Evolutionary conservation across 768 basidiomycete genomes (phyloP), one percentile per base, ranked within the genome.

Genomic region (Lentinula detonsa): DNA sequence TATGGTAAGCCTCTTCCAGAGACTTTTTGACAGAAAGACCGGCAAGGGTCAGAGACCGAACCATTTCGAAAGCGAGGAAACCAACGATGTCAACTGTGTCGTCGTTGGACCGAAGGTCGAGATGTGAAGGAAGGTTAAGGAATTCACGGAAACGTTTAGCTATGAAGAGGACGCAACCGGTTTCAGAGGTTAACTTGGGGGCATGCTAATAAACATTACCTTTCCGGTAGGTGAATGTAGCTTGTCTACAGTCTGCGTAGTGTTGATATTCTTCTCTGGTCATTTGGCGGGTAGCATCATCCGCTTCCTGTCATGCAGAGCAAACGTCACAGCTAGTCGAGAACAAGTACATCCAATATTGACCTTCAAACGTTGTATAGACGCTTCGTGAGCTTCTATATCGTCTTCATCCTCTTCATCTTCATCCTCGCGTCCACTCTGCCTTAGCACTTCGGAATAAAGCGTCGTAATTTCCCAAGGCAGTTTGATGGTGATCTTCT

Each of bases 391-490:
- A 0, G 95, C 95, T 72, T 97, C 95, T 33, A 95, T 86, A 66
- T 96, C 95, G 65, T 96, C 95, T 65, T 96, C 95, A 66, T 97
- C 95, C 70, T 95, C 94, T 70, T 95, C 94, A 62, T 94, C 92
- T 65, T 95, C 94, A n/a, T 87, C 88, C 55, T 93, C 90, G 64
- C 91, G 88, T 6, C 87, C 87, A 57, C 78, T 85, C 62, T 86
- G 81, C 59, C 79, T 79, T 18, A 98, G 78, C 16, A 91, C 89
- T 69, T 97, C 95, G 3, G 90, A 89, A 69, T 94, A 98, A 33
- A 95, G 89, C 0, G 93, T 95, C 2, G 86, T 85, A 9, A 97
- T 86, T 70, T 98, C 95, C 95, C 95, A 98, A 45, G 95, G 93
- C 3, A 97, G 82, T 73, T 96, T 96, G 68, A 98, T 93, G 45